Conservation (phyloP, 129 eudicot species). For the Centrapalus pauciflorus region DNA sequence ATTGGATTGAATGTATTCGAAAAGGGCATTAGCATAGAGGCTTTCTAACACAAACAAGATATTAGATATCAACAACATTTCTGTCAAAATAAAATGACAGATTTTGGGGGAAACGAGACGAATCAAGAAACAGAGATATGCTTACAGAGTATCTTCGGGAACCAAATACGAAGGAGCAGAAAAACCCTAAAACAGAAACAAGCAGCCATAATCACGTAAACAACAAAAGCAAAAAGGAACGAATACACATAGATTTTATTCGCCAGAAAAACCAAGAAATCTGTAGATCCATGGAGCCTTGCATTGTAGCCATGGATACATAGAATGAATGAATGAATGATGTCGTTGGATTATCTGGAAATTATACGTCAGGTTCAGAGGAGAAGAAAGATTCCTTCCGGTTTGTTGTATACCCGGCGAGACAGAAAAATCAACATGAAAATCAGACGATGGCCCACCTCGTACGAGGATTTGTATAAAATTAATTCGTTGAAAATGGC, state of each 20-base stretch:
- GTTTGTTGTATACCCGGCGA: constrained; percentile 20
- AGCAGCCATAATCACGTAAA: constrained; percentile 14
- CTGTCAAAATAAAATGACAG: background rate
- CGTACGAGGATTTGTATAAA: constrained; percentile 27
- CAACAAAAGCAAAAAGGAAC: constrained; percentile 1
- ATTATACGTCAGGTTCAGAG: background rate
- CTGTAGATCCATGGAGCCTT: constrained; percentile 20
- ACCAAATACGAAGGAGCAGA: constrained; percentile 7
- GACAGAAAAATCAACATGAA: background rate
- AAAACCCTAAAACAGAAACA: constrained; percentile 22
- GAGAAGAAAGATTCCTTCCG: constrained; percentile 7
- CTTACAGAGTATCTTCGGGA: constrained; percentile 16
- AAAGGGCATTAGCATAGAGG: background rate
- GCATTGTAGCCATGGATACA: background rate
- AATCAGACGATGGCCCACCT: constrained; percentile 20
- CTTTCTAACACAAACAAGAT: background rate
- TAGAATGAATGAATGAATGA: constrained; percentile 3
- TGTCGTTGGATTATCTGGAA: constrained; percentile 10
- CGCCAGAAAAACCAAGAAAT: background rate
- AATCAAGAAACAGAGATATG: background rate
- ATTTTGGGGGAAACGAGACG: background rate
- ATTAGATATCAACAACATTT: constrained; percentile 1
- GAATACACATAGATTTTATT: constrained; percentile 6
- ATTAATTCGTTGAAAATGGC: background rate
- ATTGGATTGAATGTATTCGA: background rate